Evolutionary conservation across 2,329 filamentous ascomycete genomes (phyloP).

Genomic region (Ophiostoma ulmi): DNA sequence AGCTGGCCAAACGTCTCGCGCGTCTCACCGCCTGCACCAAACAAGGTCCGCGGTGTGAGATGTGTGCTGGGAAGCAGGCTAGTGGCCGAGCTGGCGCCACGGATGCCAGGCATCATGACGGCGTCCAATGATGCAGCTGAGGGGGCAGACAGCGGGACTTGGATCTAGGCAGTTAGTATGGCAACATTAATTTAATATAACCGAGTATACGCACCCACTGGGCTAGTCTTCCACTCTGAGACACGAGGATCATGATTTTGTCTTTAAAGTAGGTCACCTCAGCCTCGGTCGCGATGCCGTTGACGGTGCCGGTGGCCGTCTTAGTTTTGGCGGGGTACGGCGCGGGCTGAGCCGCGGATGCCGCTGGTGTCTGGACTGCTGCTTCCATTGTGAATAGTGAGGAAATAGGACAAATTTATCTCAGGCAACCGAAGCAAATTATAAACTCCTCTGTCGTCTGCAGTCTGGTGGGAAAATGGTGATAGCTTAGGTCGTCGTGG

Average conservation of each 20-base stretch:
- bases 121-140: conserved; percentile 61
- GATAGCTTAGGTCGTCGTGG: conserved; percentile 1
- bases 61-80: conserved; percentile 66
- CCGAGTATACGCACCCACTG: conserved; percentile 70
- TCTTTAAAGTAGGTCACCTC: conserved; percentile 72
- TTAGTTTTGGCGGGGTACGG: conserved; percentile 53
- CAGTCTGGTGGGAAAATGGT: not conserved
- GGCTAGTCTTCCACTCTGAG: conserved; percentile 75
- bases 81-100: conserved; percentile 29
- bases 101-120: conserved; percentile 44
- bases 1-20: conserved; percentile 82
- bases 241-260: conserved; percentile 85
- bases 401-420: not conserved
- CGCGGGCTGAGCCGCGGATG: conserved; percentile 41
- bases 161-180: conserved; percentile 48
- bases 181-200: not conserved
- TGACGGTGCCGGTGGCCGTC: conserved; percentile 56
- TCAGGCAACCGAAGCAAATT: too few species aligned
- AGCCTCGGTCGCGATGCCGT: conserved; percentile 65
- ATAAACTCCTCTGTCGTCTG: not conserved
- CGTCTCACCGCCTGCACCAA: conserved; percentile 75
- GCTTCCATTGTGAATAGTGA: conserved; percentile 33
- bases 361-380: conserved; percentile 20
- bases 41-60: conserved; percentile 77
- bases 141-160: conserved; percentile 69